phyloP scores from a whole-genome alignment of 257 asterid genomes.

The Solanum pinnatisectum region DNA sequence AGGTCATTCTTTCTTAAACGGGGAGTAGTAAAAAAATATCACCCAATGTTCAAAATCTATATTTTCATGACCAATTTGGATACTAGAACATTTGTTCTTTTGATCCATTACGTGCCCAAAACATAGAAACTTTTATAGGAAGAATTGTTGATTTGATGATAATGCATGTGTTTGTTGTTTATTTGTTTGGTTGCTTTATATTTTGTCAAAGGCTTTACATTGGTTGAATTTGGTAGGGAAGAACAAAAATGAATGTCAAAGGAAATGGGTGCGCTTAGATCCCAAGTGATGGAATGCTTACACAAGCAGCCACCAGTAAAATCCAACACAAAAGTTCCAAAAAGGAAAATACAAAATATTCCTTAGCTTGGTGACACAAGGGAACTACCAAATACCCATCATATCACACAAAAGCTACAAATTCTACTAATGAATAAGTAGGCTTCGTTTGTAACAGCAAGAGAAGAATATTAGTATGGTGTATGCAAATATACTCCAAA shows the following conservation, averaged over 20 bases:
- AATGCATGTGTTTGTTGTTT: background rate
- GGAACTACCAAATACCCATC: background rate
- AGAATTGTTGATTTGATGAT: background rate
- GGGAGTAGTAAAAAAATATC: background rate
- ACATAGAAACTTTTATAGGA: background rate
- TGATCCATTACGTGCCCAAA: background rate
- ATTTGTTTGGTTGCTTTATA: background rate
- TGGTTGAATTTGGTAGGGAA: background rate
- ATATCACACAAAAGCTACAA: background rate
- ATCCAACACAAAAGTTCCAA: background rate
- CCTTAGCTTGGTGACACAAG: background rate
- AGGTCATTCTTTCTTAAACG: too few species aligned
- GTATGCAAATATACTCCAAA: background rate
- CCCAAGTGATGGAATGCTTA: background rate
- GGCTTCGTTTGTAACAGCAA: background rate
- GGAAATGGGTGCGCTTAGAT: background rate
- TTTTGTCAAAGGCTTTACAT: background rate
- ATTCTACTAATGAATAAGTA: background rate
- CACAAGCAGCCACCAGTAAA: background rate
- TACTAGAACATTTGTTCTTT: background rate
- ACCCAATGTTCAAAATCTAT: background rate
- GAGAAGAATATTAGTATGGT: background rate
- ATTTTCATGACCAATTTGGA: background rate
- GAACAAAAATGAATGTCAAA: background rate
- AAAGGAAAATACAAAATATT: background rate